A percentile compares a stretch with the other conserved stretches of the same genome.
These are phyloP conservation scores for Ploettnerulaceae sp. DNA, from an alignment of 2,329 filamentous ascomycete genomes.

Conservation along the genomic window DNA sequence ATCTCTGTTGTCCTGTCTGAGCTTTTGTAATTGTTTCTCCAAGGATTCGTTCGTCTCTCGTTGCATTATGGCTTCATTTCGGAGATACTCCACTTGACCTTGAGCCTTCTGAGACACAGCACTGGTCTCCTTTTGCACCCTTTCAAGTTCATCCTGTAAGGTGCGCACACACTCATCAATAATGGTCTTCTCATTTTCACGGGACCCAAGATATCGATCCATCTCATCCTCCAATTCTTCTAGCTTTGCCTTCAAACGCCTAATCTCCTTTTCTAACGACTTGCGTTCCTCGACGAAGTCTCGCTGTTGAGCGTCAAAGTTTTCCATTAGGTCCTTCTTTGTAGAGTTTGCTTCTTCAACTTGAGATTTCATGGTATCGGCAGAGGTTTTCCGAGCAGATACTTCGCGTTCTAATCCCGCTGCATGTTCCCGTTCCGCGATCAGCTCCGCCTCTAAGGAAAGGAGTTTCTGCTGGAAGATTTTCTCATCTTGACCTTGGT, in stretches of 20 bases:
- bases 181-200: constrained; percentile 73
- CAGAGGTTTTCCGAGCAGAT: constrained; percentile 49
- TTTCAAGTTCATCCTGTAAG: constrained; percentile 68
- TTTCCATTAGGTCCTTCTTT: constrained; percentile 89
- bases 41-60: constrained; percentile 56
- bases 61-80: constrained; percentile 55
- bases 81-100: constrained; percentile 57
- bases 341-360: constrained; percentile 85
- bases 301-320: constrained; percentile 85
- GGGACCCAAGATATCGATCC: constrained; percentile 74
- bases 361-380: constrained; percentile 59
- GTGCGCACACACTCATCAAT: constrained; percentile 63
- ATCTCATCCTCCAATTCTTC: constrained; percentile 93
- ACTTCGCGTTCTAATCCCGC: constrained; percentile 67
- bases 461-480: constrained; percentile 57
- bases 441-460: constrained; percentile 72
- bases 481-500: constrained; percentile 55
- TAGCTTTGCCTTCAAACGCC: constrained; percentile 66
- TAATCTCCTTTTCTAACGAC: constrained; percentile 75
- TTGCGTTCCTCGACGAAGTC: constrained; percentile 85
- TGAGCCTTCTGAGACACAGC: constrained; percentile 55
- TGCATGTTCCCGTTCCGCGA: constrained; percentile 64
- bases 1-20: constrained; percentile 50
- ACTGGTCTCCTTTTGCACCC: constrained; percentile 50
- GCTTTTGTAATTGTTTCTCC: constrained; percentile 50